phyloP scores from a whole-genome alignment of 2,329 filamentous ascomycete species.

The Tolypocladium ophioglossoides region DNA sequence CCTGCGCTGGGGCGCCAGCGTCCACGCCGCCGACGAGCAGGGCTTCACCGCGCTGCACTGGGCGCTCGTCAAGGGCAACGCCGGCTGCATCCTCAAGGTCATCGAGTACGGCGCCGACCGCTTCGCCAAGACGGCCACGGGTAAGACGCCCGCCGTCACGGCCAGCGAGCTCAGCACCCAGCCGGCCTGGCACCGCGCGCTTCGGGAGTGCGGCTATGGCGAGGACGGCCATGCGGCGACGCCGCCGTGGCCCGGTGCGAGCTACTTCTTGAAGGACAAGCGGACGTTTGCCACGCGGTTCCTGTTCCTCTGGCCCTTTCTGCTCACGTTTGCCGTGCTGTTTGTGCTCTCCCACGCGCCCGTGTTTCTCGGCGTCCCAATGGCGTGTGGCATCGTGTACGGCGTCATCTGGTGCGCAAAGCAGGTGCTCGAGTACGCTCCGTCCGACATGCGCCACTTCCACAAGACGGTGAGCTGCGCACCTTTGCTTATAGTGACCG shows the following conservation, averaged over 20 bases:
- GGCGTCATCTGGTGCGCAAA: constrained; percentile 67
- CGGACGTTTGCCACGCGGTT: constrained; percentile 72
- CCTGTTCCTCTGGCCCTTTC: constrained; percentile 81
- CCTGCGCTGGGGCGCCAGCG: constrained; percentile 87
- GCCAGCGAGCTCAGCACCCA: constrained; percentile 85
- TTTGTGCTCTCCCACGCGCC: constrained; percentile 64
- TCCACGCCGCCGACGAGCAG: constrained; percentile 81
- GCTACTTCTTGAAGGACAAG: constrained; percentile 65
- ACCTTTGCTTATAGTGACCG: background rate
- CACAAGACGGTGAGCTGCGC: constrained; percentile 65
- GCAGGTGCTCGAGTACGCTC: constrained; percentile 71
- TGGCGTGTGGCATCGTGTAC: constrained; percentile 55
- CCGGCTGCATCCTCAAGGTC: constrained; percentile 82
- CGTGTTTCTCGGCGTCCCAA: constrained; percentile 65
- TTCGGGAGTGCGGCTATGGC: constrained; percentile 77
- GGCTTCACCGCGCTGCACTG: constrained; percentile 94
- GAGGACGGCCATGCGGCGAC: constrained; percentile 61
- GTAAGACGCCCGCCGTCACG: constrained; percentile 80
- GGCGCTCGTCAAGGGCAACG: constrained; percentile 88
- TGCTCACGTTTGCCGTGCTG: constrained; percentile 61
- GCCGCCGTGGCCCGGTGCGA: constrained; percentile 62
- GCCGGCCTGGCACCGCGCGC: constrained; percentile 69
- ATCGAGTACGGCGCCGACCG: constrained; percentile 93
- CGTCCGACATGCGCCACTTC: constrained; percentile 77
- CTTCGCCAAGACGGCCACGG: constrained; percentile 78